phyloP scores from a whole-genome alignment of 257 asterid genomes.

The Craterostigma plantagineum region DNA sequence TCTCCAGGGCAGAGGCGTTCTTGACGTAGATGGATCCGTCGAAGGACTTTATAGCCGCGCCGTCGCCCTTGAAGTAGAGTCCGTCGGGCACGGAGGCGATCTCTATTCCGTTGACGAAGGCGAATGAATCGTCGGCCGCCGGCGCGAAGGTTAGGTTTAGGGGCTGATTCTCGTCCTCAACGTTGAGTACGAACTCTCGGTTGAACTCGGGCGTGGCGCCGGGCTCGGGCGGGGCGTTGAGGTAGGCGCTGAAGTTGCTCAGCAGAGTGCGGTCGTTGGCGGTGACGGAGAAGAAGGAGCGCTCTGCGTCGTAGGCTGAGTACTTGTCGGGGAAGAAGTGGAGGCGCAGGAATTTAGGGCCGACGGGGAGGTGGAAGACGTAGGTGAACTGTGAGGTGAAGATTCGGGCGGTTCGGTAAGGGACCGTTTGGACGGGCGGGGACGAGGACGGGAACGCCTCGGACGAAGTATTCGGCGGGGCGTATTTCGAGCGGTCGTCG shows the following conservation, averaged over 20 bases:
- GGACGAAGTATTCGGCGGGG: too few relatives aligned
- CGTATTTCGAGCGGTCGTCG: too few relatives aligned
- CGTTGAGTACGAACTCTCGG: slow-evolving; percentile 18
- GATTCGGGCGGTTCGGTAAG: slow-evolving; percentile 59
- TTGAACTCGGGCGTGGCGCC: slow-evolving; percentile 57
- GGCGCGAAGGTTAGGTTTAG: slow-evolving; percentile 47
- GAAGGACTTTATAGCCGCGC: too few relatives aligned
- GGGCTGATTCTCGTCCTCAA: too few relatives aligned
- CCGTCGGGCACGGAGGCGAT: slow-evolving; percentile 46
- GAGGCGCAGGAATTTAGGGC: slow-evolving; percentile 35
- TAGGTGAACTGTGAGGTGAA: slow-evolving; percentile 44
- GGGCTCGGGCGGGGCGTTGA: slow-evolving; percentile 62
- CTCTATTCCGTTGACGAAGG: slow-evolving; percentile 75
- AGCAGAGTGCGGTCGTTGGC: slow-evolving; percentile 38
- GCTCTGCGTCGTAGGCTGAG: slow-evolving; percentile 36
- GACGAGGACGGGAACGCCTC: too few relatives aligned
- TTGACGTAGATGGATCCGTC: too few relatives aligned
- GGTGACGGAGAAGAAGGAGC: slow-evolving; percentile 36
- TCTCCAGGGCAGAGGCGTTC: too few relatives aligned
- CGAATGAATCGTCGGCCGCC: slow-evolving; percentile 27
- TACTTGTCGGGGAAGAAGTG: slow-evolving; percentile 70
- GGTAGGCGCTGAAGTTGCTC: slow-evolving; percentile 52
- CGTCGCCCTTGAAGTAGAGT: slow-evolving; percentile 32
- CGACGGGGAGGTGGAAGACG: slow-evolving; percentile 27
- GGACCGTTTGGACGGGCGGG: too few relatives aligned